Conservation (phyloP, 2,329 filamentous ascomycete species). For the Magnaporthales sp. region DNA sequence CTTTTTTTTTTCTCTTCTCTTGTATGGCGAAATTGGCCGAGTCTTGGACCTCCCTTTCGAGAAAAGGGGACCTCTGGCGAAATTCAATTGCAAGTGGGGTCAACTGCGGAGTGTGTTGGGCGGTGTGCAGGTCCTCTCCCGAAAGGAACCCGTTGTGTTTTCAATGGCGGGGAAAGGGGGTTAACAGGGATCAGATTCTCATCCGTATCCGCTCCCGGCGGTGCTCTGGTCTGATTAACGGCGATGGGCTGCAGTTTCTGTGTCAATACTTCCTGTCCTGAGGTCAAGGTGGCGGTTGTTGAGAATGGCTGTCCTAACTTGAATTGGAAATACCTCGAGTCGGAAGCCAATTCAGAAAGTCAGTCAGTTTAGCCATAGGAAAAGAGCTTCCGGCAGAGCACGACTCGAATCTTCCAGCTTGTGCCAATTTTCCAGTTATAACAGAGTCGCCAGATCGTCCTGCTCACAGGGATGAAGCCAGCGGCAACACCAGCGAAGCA, state of each 20-base stretch:
- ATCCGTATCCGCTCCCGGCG: neutral
- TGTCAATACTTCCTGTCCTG: neutral
- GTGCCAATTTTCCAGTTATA: neutral
- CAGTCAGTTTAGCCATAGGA: neutral
- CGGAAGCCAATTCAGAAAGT: neutral
- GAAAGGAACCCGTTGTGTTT: neutral
- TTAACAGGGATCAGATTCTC: neutral
- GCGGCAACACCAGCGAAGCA: neutral
- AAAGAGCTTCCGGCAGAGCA: neutral
- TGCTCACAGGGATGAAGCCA: neutral
- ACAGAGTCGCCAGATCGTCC: neutral
- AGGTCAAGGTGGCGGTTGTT: neutral
- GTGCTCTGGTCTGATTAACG: neutral
- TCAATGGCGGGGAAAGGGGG: conserved; percentile 1
- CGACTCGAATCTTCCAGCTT: neutral
- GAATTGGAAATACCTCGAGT: neutral
- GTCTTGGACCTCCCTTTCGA: neutral
- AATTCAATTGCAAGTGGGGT: neutral
- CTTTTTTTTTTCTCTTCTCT: neutral
- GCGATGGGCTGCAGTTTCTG: neutral
- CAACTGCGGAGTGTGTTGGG: neutral
- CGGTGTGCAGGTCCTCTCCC: neutral
- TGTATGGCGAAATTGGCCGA: neutral
- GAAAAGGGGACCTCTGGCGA: conserved; percentile 2
- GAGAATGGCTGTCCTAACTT: neutral